These are phyloP conservation scores for Mycena capillaripes DNA, from an alignment of 768 basidiomycete species.

Conservation along the genomic window DNA sequence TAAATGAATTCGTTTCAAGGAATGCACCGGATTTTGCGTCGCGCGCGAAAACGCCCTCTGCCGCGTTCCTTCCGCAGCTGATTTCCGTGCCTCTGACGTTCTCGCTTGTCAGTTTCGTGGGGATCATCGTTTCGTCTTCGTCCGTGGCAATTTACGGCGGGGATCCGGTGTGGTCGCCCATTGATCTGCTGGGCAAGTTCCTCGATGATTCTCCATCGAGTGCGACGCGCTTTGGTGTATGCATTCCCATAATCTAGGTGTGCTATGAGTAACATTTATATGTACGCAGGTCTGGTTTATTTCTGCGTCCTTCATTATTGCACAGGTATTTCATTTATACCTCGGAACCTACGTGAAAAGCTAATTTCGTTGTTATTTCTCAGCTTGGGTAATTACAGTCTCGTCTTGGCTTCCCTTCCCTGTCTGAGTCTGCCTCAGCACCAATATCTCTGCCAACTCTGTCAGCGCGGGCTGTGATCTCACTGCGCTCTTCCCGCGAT, in stretches of 20 bases:
- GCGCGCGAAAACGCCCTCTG: conserved; percentile 67
- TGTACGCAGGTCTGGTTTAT: conserved; percentile 79
- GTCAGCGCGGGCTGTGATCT: conserved; percentile 88
- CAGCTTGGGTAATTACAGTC: conserved; percentile 33
- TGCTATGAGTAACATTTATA: neutral
- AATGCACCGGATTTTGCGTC: conserved; percentile 86
- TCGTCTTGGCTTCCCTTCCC: neutral
- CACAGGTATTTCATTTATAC: conserved; percentile 55
- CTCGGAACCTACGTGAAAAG: neutral
- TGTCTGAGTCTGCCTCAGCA: conserved; percentile 53
- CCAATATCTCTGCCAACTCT: conserved; percentile 87
- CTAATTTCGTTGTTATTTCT: neutral
- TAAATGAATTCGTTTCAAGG: conserved; percentile 47
- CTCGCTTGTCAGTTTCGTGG: conserved; percentile 82
- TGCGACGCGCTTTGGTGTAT: conserved; percentile 77
- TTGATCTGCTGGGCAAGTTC: conserved; percentile 78
- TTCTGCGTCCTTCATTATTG: conserved; percentile 82
- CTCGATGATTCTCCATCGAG: conserved; percentile 73
- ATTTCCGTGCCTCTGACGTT: conserved; percentile 81
- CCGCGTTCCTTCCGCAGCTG: conserved; percentile 76
- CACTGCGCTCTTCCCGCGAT: conserved; percentile 83
- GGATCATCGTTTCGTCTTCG: conserved; percentile 86
- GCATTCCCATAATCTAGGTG: conserved; percentile 24
- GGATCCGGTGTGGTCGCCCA: conserved; percentile 83
- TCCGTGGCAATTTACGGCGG: conserved; percentile 83